Evolutionary conservation across 2,329 filamentous ascomycete genomes (phyloP), one percentile per base, ranked within the genome.

Genomic region (Zopfia rhizophila): DNA sequence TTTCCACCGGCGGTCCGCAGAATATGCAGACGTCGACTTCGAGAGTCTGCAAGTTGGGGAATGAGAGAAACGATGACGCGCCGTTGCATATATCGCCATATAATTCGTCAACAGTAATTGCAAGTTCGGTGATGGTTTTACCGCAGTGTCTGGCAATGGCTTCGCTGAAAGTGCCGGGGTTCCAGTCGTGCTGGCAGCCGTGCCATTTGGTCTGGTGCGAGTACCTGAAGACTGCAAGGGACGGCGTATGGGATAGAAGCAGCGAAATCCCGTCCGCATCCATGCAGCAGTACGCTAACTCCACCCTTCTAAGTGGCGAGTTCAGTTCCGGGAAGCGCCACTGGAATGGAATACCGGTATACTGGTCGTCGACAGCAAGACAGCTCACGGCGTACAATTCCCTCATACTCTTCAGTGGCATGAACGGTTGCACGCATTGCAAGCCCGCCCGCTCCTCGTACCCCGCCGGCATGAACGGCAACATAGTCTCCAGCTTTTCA

Each of bases 191-290:
- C 14, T 61, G 53, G 14, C 63, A 55, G 17, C 60, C 65, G 19
- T 66, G 60, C 60, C 62, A 66, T 46, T 70, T 70, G 0, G 62
- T 63, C 38, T 69, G 60, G 22, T 70, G 67, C 2, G 65, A 68
- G 45, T 70, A 70, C 11, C 52, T 61, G 51, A 70, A 68, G 3
- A 60, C 46, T 1, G 52, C 47, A 1, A 70, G 50, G 7, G 45
- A 42, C 1, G 65, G 64, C 11, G 66, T 66, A 23, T 65, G 57
- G 1, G 51, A 39, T 3, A 69, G 21, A 0, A 70, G 47, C 5
- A 40, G 43, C 1, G 58, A 55, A 1, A 70, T 45, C 3, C 58
- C 67, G 2, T 55, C 50, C 0, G 61, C 54, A 38, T 70, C 63
- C 38, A 70, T 68, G 35, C 66, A 70, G 40, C 65, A 66, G 24